phyloP scores from a whole-genome alignment of 805 yeast genomes.

The Torulaspora delbrueckii region DNA sequence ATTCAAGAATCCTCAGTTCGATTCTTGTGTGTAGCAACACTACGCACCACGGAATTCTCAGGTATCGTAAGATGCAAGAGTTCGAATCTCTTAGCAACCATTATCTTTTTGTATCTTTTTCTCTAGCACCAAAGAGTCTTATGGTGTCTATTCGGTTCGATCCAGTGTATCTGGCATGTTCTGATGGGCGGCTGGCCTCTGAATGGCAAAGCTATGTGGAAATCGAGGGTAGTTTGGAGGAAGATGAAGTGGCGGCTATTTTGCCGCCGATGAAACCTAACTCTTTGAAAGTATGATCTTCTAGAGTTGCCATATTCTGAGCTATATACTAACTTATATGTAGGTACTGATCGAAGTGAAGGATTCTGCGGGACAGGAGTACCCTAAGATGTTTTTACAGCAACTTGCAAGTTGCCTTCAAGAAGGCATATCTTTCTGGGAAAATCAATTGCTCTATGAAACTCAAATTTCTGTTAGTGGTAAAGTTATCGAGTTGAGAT shows the following conservation, averaged over 20 bases:
- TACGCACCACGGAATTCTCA: slow-evolving; percentile 15
- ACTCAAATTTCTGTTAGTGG: background rate
- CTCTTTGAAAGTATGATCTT: slow-evolving; percentile 9
- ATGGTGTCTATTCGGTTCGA: slow-evolving; percentile 5
- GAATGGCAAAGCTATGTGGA: slow-evolving; percentile 7
- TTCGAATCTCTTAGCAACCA: slow-evolving; percentile 27
- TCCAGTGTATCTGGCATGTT: slow-evolving; percentile 5
- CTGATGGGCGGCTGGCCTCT: slow-evolving; percentile 1
- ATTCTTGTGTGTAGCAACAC: slow-evolving; percentile 13
- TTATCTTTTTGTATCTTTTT: slow-evolving; percentile 4
- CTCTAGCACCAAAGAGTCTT: background rate
- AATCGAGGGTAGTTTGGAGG: background rate
- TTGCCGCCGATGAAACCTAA: slow-evolving; percentile 17
- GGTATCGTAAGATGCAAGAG: slow-evolving; percentile 27
- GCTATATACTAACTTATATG: background rate
- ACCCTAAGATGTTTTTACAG: background rate
- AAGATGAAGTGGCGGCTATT: slow-evolving; percentile 1
- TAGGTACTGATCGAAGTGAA: slow-evolving; percentile 5
- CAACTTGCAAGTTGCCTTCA: background rate
- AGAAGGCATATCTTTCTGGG: slow-evolving; percentile 8
- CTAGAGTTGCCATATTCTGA: background rate
- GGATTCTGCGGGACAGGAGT: background rate
- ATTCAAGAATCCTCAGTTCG: slow-evolving; percentile 15
- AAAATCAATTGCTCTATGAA: slow-evolving; percentile 9
- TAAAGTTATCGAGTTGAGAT: slow-evolving; percentile 1